Conservation (phyloP, 2,329 filamentous ascomycete genomes). For the Neophaeococcomyces mojaviensis region DNA sequence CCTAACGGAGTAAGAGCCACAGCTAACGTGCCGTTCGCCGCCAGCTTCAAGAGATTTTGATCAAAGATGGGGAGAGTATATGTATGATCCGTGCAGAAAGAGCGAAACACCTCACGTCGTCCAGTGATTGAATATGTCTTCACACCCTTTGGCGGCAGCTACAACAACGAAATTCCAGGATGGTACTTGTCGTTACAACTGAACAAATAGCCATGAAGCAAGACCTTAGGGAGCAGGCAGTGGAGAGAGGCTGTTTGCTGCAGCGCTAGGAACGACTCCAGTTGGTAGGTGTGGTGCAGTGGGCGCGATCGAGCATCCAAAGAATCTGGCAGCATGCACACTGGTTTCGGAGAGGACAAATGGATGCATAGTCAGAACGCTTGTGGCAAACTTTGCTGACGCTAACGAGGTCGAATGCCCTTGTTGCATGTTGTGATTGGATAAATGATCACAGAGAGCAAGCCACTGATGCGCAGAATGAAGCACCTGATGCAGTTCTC, state of each 20-base stretch:
- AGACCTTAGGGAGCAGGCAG: too few species aligned
- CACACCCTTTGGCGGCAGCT: too few species aligned
- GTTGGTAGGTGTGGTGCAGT: not conserved
- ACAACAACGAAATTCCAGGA: too few species aligned
- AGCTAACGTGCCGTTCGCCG: not conserved
- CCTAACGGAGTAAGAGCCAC: conserved; percentile 4
- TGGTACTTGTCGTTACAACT: too few species aligned
- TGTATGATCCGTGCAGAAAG: too few species aligned
- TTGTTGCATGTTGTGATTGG: not conserved
- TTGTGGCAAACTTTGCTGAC: not conserved
- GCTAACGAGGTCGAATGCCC: not conserved
- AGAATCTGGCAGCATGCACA: not conserved
- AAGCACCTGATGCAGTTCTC: not conserved
- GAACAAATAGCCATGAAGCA: too few species aligned
- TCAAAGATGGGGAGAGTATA: not conserved
- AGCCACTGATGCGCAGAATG: not conserved
- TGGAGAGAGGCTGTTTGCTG: not conserved
- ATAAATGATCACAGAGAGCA: too few species aligned
- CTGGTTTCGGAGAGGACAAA: not conserved
- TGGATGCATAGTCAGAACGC: not conserved
- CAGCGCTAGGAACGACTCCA: not conserved
- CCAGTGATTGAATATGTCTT: too few species aligned
- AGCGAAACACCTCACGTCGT: too few species aligned
- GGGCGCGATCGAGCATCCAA: not conserved
- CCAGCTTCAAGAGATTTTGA: not conserved